These are phyloP conservation scores for Phytophthora crassamura DNA, from an alignment of 352 stramenopile species.

Conservation along the genomic window DNA sequence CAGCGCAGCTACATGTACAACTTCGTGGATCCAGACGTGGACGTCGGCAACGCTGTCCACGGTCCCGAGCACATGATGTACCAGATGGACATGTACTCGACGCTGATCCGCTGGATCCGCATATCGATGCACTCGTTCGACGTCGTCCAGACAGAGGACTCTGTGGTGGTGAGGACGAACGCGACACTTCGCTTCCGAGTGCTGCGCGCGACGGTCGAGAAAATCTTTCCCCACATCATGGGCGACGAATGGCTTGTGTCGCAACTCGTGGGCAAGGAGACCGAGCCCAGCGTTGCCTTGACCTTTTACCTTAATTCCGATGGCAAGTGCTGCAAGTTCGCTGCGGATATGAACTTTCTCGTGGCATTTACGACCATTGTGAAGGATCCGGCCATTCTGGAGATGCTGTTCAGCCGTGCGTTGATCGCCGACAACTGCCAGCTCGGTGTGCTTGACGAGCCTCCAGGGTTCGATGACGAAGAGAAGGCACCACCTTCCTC, in stretches of 20 bases:
- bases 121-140: slow-evolving; percentile 28
- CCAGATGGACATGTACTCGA: slow-evolving; percentile 47
- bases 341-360: slow-evolving; percentile 43
- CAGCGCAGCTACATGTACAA: slow-evolving; percentile 41
- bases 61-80: slow-evolving; percentile 41
- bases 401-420: slow-evolving; percentile 24
- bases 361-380: slow-evolving; percentile 33
- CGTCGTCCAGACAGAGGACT: slow-evolving; percentile 19
- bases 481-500: neutral
- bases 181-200: slow-evolving; percentile 8
- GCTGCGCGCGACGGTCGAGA: slow-evolving; percentile 5
- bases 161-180: neutral
- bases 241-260: slow-evolving; percentile 37
- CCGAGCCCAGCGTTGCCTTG: slow-evolving; percentile 14
- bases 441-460: slow-evolving; percentile 21
- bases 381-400: slow-evolving; percentile 29
- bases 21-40: slow-evolving; percentile 38
- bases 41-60: slow-evolving; percentile 31
- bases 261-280: slow-evolving; percentile 39
- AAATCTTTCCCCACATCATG: slow-evolving; percentile 19
- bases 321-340: slow-evolving; percentile 16
- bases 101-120: slow-evolving; percentile 40
- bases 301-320: slow-evolving; percentile 41
- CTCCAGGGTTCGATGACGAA: neutral
- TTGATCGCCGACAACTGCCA: slow-evolving; percentile 40